These are phyloP conservation scores for Eucalyptus curtisii DNA, from an alignment of 345 rosid species.

Conservation along the genomic window DNA sequence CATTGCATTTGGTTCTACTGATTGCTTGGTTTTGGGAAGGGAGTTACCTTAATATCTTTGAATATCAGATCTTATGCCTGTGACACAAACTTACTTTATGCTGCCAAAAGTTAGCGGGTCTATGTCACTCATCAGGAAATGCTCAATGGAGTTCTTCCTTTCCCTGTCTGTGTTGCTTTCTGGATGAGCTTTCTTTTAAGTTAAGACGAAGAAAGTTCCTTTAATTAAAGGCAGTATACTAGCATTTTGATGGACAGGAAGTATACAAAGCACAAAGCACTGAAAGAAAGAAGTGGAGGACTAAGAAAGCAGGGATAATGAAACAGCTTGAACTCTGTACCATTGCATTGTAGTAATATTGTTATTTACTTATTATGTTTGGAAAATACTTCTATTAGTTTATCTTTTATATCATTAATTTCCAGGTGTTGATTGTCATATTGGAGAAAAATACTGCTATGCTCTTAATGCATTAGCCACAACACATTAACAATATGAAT, in stretches of 20 bases:
- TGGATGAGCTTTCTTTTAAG: background rate
- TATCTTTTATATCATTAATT: background rate
- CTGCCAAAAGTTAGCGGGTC: background rate
- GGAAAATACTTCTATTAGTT: background rate
- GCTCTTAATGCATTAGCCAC: background rate
- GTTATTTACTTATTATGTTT: background rate
- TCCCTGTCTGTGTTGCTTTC: background rate
- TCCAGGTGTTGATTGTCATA: background rate
- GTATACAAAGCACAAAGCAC: background rate
- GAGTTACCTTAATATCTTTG: background rate
- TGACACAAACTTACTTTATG: background rate
- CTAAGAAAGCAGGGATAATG: background rate
- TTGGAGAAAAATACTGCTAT: background rate
- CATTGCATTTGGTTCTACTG: background rate
- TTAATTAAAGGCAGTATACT: background rate
- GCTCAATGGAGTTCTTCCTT: background rate
- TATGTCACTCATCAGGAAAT: background rate
- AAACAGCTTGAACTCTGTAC: background rate
- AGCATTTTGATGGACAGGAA: background rate
- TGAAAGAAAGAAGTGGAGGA: background rate
- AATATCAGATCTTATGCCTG: background rate
- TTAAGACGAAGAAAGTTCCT: background rate
- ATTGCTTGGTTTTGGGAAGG: background rate
- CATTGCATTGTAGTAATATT: background rate
- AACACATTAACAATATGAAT: background rate